A percentile compares a stretch with the other conserved stretches of the same genome.
Conservation (phyloP, 192 early-diverging fungal genomes). For the Thamnidium elegans region DNA sequence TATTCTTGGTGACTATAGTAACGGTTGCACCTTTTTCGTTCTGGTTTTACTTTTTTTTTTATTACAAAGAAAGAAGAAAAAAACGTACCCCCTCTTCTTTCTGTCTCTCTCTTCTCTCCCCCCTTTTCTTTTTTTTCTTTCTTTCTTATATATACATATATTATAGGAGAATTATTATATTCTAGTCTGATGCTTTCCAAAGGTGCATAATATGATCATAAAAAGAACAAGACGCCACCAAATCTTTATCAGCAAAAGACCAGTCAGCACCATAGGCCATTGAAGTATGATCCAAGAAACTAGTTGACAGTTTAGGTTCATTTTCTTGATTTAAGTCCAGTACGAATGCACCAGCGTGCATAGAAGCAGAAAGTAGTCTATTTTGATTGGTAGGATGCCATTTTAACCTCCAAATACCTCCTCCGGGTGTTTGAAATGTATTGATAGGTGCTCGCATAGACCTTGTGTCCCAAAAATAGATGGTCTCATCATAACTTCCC, state of each 20-base stretch:
- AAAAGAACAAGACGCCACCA: slow-evolving; percentile 75
- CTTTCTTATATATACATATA: background rate
- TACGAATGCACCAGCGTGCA: slow-evolving; percentile 91
- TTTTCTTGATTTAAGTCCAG: slow-evolving; percentile 45
- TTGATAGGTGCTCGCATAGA: slow-evolving; percentile 71
- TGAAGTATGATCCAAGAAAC: slow-evolving; percentile 70
- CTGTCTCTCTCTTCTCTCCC: background rate
- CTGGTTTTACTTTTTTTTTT: background rate
- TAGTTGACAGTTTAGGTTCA: slow-evolving; percentile 22
- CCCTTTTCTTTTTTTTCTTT: no score
- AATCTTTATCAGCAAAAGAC: slow-evolving; percentile 49
- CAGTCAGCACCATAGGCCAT: slow-evolving; percentile 80
- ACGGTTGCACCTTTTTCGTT: no score
- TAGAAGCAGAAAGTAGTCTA: slow-evolving; percentile 74
- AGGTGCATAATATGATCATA: slow-evolving; percentile 76
- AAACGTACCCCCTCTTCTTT: background rate
- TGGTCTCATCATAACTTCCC: slow-evolving; percentile 90
- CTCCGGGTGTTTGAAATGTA: slow-evolving; percentile 73
- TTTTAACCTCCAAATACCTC: slow-evolving; percentile 93
- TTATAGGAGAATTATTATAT: background rate
- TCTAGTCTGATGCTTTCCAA: slow-evolving; percentile 43
- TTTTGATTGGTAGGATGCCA: slow-evolving; percentile 80
- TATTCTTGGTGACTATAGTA: no score
- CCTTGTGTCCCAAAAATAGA: slow-evolving; percentile 90
- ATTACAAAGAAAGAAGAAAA: background rate